These are phyloP conservation scores for Arctium minus DNA, from an alignment of 129 eudicot species.

Conservation along the genomic window DNA sequence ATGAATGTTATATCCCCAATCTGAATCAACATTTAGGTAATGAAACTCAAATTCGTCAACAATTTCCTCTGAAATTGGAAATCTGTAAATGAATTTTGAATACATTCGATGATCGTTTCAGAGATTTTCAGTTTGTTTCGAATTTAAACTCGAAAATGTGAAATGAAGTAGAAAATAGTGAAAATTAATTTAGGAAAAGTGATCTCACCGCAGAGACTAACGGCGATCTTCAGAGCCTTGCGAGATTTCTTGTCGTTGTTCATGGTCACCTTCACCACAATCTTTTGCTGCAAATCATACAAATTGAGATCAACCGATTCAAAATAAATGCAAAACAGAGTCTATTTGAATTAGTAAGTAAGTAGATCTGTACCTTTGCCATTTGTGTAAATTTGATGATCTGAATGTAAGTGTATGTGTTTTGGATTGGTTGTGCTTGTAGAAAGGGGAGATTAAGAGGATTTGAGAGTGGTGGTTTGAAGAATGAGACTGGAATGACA, in stretches of 20 bases:
- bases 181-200: not conserved
- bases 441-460: not conserved
- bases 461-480: not conserved
- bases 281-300: slow-evolving; percentile 34
- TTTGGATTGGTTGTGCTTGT: no score
- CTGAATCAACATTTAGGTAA: not conserved
- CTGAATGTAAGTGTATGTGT: not conserved
- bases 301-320: not conserved
- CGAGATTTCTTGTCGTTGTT: slow-evolving; percentile 12
- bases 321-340: not conserved
- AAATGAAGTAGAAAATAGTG: not conserved
- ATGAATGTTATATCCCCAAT: not conserved
- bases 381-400: not conserved
- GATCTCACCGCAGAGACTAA: slow-evolving; percentile 18
- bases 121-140: not conserved
- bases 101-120: not conserved
- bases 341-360: not conserved
- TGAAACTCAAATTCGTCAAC: not conserved
- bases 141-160: not conserved
- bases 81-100: not conserved
- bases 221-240: not conserved
- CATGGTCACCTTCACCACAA: slow-evolving; percentile 31
- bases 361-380: slow-evolving; percentile 9
- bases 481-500: not conserved
- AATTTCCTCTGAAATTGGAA: not conserved